Conservation (phyloP, 164 flowering plant species). For the Cinnamomum micranthum region DNA sequence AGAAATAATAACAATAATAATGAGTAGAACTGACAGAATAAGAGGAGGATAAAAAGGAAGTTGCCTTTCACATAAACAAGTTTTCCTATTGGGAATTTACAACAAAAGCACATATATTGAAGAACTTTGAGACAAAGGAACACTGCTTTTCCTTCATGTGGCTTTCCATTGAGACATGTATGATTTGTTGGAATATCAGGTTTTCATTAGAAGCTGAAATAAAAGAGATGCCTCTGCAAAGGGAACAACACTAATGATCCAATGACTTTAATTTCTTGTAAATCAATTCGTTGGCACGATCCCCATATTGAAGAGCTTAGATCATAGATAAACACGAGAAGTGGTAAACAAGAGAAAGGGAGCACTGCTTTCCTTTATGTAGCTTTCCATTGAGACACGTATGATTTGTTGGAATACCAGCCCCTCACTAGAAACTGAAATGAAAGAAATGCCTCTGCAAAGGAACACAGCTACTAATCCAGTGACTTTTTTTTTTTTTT, state of each 20-base stretch:
- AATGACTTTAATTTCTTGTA: too few relatives aligned
- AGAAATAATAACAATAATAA: background rate
- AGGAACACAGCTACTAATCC: background rate
- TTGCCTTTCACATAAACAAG: background rate
- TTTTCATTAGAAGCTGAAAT: background rate
- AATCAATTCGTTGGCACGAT: too few relatives aligned
- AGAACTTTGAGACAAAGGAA: background rate
- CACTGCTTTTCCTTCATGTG: background rate
- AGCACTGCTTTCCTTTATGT: background rate
- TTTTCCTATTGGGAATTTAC: background rate
- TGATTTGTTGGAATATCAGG: background rate
- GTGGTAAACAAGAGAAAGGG: background rate
- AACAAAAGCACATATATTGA: background rate
- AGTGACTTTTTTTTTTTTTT: background rate
- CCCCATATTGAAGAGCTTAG: background rate
- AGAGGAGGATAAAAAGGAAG: background rate
- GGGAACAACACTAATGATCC: too few relatives aligned
- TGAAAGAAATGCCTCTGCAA: background rate
- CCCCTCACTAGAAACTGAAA: background rate
- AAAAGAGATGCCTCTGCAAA: background rate
- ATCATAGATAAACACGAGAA: background rate
- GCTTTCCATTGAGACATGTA: background rate
- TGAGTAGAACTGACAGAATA: background rate
- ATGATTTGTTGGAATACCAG: background rate
- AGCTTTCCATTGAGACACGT: background rate